Percentiles rank a stretch among this genome's conserved stretches.
phyloP scores from a whole-genome alignment of 2,329 filamentous ascomycete genomes.

The Zalaria obscura region DNA sequence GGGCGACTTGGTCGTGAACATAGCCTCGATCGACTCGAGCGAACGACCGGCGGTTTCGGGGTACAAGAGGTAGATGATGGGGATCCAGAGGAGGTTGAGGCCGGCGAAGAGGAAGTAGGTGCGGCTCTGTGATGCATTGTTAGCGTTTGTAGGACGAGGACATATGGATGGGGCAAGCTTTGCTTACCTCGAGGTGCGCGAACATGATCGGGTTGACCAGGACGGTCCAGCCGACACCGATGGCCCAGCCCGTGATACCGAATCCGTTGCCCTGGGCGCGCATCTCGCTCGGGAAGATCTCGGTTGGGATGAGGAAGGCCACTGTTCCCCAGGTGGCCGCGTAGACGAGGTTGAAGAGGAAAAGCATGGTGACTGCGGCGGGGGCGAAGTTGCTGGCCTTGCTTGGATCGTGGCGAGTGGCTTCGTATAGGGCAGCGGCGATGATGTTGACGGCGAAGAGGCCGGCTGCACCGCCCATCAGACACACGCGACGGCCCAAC shows the following conservation, averaged over 20 bases:
- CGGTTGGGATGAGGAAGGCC: constrained; percentile 37
- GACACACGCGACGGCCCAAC: constrained; percentile 28
- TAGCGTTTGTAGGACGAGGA: background rate
- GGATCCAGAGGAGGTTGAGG: constrained; percentile 37
- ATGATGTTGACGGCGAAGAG: constrained; percentile 30
- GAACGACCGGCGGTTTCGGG: constrained; percentile 32
- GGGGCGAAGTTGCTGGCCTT: constrained; percentile 26
- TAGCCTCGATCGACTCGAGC: constrained; percentile 35
- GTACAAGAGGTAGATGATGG: constrained; percentile 35
- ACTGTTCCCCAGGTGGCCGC: constrained; percentile 36
- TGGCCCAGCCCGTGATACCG: constrained; percentile 44
- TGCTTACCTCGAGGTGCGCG: constrained; percentile 19
- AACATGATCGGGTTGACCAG: constrained; percentile 42
- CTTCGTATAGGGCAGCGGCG: constrained; percentile 29
- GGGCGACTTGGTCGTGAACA: constrained; percentile 34
- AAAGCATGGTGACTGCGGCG: constrained; percentile 33
- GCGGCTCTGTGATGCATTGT: constrained; percentile 16
- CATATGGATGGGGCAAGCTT: background rate
- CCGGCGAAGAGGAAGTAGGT: constrained; percentile 40
- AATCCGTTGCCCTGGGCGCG: constrained; percentile 47
- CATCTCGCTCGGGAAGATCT: constrained; percentile 43
- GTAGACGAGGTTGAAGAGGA: constrained; percentile 38
- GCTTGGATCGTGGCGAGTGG: constrained; percentile 20
- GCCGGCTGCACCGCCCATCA: constrained; percentile 25
- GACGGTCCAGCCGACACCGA: constrained; percentile 40